phyloP scores from a whole-genome alignment of 129 eudicot genomes.

The Pseudognaphalium luteoalbum region DNA sequence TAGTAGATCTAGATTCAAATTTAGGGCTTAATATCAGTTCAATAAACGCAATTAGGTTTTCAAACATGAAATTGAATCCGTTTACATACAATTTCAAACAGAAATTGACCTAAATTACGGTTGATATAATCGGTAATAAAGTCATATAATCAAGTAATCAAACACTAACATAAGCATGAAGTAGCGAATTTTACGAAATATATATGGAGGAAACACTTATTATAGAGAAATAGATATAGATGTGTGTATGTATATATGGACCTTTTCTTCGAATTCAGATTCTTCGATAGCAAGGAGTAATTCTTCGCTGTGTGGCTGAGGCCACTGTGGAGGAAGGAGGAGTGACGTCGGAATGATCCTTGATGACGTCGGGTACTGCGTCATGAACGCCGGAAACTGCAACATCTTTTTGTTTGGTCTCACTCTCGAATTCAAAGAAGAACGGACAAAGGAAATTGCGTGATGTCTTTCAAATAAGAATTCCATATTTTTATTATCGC shows the following conservation, averaged over 20 bases:
- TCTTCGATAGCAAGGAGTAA: slow-evolving; percentile 79
- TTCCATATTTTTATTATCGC: too few relatives aligned
- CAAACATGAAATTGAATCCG: neutral
- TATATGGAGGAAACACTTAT: neutral
- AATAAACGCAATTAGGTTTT: neutral
- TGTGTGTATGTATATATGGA: slow-evolving; percentile 10
- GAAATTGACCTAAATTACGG: neutral
- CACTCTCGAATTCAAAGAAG: neutral
- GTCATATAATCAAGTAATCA: neutral
- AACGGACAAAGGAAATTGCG: neutral
- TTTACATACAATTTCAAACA: neutral
- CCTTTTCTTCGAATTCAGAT: slow-evolving; percentile 76
- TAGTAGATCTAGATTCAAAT: slow-evolving; percentile 16
- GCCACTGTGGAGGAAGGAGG: slow-evolving; percentile 70
- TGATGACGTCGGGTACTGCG: slow-evolving; percentile 63
- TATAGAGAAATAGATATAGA: neutral
- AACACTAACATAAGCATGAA: neutral
- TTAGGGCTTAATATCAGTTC: neutral
- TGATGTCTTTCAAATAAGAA: neutral
- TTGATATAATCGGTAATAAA: neutral
- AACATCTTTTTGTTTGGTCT: slow-evolving; percentile 37
- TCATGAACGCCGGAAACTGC: slow-evolving; percentile 79
- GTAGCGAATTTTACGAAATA: neutral
- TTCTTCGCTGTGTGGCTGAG: slow-evolving; percentile 71
- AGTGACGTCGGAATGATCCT: slow-evolving; percentile 68